Evolutionary conservation across 495 filamentous ascomycete species (phyloP), one percentile per base, ranked within the genome.

Genomic region (Penicillium silybi): DNA sequence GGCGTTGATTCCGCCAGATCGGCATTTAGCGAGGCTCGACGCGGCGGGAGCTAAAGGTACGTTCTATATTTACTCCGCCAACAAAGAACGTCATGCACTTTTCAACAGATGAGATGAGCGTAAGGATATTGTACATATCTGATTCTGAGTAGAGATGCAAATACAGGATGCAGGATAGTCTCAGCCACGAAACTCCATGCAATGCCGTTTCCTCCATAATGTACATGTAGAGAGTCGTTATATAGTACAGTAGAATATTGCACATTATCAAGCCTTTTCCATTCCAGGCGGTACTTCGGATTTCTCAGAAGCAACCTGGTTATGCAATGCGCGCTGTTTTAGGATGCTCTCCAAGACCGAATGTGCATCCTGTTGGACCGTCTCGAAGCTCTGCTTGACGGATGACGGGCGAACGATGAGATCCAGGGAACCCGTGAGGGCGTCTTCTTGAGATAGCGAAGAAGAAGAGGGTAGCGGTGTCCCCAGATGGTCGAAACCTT

Each of bases 401-500:
- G 48, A 52, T 26, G 35, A 11, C 16, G 46, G 34, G 6, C 46
- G 57, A 15, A 67, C 22, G 16, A 58, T 32, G n/a, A 74, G 45
- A 18, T 68, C 67, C 38, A 67, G 18, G 7, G 61, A 62, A 7
- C 71, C 71, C 15, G 32, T 58, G 19, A 74, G 16, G 18, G 53
- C 32, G 6, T 52, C 41, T 9, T 42, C 35, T 1, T 22, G 45
- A 13, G 35, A 29, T 3, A 19, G 20, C 8, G 9, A 39, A 20
- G 35, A n/a, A n/a, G 32, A 7, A 4, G 44, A 35, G 3, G 38
- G 27, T 11, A 73, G 47, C 3, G 54, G 56, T 25, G 56, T 73
- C 17, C 86, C 86, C 19, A 76, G 54, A n/a, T 56, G 44, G 59
- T 82, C 78, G 54, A 77, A 84, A 1, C 85, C 85, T 43, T 66